Conservation (phyloP, 148 eudicot species). For the Simmondsia chinensis region DNA sequence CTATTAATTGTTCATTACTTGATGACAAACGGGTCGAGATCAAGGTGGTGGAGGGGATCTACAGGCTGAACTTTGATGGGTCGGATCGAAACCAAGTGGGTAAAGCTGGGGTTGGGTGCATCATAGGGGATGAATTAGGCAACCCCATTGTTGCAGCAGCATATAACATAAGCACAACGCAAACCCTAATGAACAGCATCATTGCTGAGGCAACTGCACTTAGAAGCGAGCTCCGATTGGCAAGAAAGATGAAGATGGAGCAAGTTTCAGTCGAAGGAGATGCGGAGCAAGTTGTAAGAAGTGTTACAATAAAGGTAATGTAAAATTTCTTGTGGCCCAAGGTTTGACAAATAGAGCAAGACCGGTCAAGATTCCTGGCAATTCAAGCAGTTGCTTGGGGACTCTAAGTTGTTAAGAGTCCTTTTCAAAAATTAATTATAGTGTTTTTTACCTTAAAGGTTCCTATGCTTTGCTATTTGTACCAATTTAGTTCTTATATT, state of each 20-base stretch:
- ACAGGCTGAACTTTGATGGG: conserved; percentile 8
- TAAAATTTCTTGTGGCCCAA: no score
- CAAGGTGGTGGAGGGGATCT: background rate
- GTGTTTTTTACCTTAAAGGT: no score
- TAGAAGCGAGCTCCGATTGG: background rate
- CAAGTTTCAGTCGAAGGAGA: background rate
- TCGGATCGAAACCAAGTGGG: conserved; percentile 3
- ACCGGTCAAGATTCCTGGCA: no score
- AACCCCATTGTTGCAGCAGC: conserved; percentile 5
- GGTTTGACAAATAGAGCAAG: no score
- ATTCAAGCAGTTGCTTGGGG: no score
- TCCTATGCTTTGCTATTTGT: no score
- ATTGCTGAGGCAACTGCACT: conserved; percentile 10
- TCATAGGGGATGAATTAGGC: conserved; percentile 7
- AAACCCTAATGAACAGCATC: background rate
- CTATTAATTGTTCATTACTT: no score
- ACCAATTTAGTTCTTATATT: no score
- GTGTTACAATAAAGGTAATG: no score
- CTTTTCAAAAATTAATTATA: no score
- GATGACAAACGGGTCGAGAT: no score
- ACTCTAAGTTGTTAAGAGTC: no score
- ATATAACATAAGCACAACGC: background rate
- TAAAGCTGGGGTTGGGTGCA: conserved; percentile 7
- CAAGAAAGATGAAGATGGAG: background rate
- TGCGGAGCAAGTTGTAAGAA: background rate